Base-by-base conservation (phyloP, 225 moss, liverwort and hornwort genomes). In the Pseudisothecium myosuroides region DNA sequence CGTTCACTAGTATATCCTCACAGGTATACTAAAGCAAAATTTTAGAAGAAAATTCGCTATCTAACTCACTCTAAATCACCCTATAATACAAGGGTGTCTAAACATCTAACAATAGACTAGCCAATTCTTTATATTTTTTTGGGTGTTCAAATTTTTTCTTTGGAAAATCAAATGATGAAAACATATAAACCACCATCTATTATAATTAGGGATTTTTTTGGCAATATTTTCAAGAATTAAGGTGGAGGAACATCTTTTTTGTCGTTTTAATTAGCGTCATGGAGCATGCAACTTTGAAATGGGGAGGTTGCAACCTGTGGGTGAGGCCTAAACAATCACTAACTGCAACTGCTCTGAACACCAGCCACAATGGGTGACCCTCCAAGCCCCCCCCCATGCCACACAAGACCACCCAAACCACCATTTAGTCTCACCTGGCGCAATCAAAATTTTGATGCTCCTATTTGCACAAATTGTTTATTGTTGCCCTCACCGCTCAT, bases 131-230 rank as follows among this genome's bases (percentile, higher is more conserved):
- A 21, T 37, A 20, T 11, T 12, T 67, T 60, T 22, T 67, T 21
- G 22, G 2, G 2, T 22, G 12, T 0, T 37, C 4, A 21, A 21
- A 6, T 37, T 20, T 5, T 65, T 37, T n/a, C 22, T 8, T 13
- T 23, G 4, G 1, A 13, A 68, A 67, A 4, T 2, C 4, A 23
- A 39, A 14, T 4, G 0, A 1, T 39, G 7, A 39, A 39, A 69
- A 24, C 4, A 4, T 14, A 69, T 4, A 39, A 14, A 23, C 7
- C 4, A 24, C 4, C 14, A 14, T 13, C 7, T 5, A 23, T 14
- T 14, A 14, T 23, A 13, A 67, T 2, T 39, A 39, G 39, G 14
- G 2, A 23, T 23, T 39, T 69, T 63, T 23, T 69, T 13, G 6
- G 7, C 39, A 39, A 39, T 12, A 22, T 13, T 39, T 69, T 39